Evolutionary conservation across 2,329 filamentous ascomycete genomes (phyloP), one percentile per base, ranked within the genome.

Genomic region (Phaeophleospora eucalypticola): DNA sequence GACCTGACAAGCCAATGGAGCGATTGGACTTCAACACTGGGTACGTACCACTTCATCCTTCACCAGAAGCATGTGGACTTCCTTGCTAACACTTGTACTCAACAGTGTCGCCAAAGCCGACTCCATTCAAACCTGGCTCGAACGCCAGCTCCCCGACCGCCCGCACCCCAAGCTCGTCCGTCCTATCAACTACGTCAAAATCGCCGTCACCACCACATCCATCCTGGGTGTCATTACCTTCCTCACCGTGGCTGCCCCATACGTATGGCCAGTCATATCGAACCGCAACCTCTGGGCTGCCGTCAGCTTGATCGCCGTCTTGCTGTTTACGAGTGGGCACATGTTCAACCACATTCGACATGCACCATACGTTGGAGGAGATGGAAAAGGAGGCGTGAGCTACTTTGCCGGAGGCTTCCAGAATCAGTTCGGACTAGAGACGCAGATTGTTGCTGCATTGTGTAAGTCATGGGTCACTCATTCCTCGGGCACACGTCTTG

Each of bases 331-430:
- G 38, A 93, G 87, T 60, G 94, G 93, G 33, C 90, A 97, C 71
- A 98, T 98, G 94, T 98, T 94, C 79, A 98, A 97, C 70, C 90
- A 96, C 65, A 98, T 98, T 64, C 82, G 94, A 59, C 91, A 93
- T 68, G 88, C 94, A 2, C 93, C 93, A 2, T 98, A 98, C 61
- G 89, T 97, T 24, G 78, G 83, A 35, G 87, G 86, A 35, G 83
- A 97, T 65, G 88, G 89, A 32, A 82, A 80, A 45, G 93, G 93
- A 15, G 89, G 89, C 4, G 81, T 98, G 52, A 87, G 72, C 64
- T 97, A 97, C 68, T 93, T 98, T 68, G 88, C 91, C 3, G 78
- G 79, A 33, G 91, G 93, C 1, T 98, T 98, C 71, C 89, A 91
- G 68, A 95, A 83, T 66, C 93, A 98, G 66, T 89, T 85, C 62